Base-by-base conservation (phyloP, 306 rosid genomes). In the Gynostemma pentaphyllum region DNA sequence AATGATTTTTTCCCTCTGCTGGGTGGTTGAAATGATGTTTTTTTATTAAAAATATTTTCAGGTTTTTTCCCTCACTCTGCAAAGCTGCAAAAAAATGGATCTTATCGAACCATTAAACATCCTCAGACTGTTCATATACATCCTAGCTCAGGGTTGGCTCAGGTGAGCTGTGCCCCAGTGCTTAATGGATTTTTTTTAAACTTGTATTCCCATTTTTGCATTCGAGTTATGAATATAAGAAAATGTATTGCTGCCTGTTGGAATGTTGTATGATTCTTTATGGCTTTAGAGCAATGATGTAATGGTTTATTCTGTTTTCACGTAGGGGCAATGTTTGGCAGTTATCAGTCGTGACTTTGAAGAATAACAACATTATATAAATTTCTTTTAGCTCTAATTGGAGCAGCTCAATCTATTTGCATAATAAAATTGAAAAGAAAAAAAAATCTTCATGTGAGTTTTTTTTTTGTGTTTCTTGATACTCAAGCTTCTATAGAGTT, bases 121-220 rank as follows among this genome's bases (percentile, higher is more conserved):
- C 82, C 87, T 1, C 95, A 92, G 74, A 86, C 95, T 24, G 99
- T 92, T 68, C 83, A 92, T 67, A 86, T 92, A 82, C 99, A 92
- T 63, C 96, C 99, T 30, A 92, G 95, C 77, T 84, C 95, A 2
- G 99, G 99, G 64, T 72, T 92, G 41, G 79, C 95, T 39, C 90
- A 88, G 85, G 97, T 87, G 69, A 48, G 28, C 13, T 24, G 34
- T 52, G 24, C n/a, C 63, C 34, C 24, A 55, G n/a, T n/a, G n/a
- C n/a, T n/a, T n/a, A n/a, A n/a, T n/a, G n/a, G n/a, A n/a, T n/a
- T n/a, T n/a, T n/a, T n/a, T n/a, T n/a, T n/a, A n/a, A n/a, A n/a
- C n/a, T n/a, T n/a, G n/a, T n/a, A n/a, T n/a, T n/a, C n/a, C n/a
- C n/a, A n/a, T n/a, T n/a, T n/a, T n/a, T n/a, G n/a, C n/a, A n/a